These are phyloP conservation scores for Fusarium equiseti DNA, from an alignment of 2,329 filamentous ascomycete species.

Conservation along the genomic window DNA sequence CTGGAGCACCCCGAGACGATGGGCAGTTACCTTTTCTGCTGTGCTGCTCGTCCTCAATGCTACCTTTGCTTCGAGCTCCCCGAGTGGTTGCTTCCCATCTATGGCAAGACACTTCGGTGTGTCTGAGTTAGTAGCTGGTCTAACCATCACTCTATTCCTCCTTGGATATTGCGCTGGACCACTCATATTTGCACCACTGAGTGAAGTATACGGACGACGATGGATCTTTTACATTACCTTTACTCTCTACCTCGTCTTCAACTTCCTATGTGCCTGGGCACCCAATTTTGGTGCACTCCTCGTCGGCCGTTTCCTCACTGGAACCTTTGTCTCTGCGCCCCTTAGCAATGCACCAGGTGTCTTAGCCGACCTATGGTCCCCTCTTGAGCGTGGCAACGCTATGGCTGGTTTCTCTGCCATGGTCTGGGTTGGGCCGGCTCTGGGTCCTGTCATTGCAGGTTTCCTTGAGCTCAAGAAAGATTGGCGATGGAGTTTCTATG, in stretches of 20 bases:
- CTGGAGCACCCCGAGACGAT: conserved; percentile 16
- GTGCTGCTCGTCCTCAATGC: conserved; percentile 29
- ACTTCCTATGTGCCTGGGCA: conserved; percentile 79
- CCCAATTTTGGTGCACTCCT: conserved; percentile 79
- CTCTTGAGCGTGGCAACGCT: conserved; percentile 82
- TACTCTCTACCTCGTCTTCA: conserved; percentile 77
- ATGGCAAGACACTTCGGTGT: conserved; percentile 25
- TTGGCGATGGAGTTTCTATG: conserved; percentile 64
- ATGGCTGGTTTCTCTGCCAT: conserved; percentile 85
- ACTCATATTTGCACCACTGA: conserved; percentile 80
- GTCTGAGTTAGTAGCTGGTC: conserved; percentile 24
- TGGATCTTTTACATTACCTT: conserved; percentile 67
- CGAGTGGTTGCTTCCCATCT: conserved; percentile 27
- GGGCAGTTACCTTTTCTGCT: conserved; percentile 16
- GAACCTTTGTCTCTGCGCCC: conserved; percentile 82
- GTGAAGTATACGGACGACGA: conserved; percentile 76
- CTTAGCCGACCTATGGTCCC: conserved; percentile 80
- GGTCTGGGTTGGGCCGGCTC: conserved; percentile 77
- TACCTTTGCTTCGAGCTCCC: conserved; percentile 29
- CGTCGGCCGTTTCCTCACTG: conserved; percentile 80
- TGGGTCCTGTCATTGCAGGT: conserved; percentile 67
- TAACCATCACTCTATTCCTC: conserved; percentile 38
- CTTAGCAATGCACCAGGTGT: conserved; percentile 86
- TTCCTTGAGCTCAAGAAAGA: conserved; percentile 75
- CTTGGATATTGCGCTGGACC: conserved; percentile 69